phyloP scores from a whole-genome alignment of 2,329 filamentous ascomycete genomes.

The Pseudocercospora vitis region DNA sequence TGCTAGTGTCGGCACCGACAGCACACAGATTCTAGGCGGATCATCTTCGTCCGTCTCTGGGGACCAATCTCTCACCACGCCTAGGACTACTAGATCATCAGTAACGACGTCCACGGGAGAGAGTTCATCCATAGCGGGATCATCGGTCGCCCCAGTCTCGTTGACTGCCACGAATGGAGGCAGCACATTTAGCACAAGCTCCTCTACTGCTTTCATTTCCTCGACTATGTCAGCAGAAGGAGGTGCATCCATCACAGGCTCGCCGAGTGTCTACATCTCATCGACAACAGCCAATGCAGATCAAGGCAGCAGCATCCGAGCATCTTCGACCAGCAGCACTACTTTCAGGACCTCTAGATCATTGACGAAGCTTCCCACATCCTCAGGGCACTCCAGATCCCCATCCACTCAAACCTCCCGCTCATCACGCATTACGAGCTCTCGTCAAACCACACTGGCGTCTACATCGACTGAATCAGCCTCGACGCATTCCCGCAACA shows the following conservation, averaged over 20 bases:
- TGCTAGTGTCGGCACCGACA: slow-evolving; percentile 2
- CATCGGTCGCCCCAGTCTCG: too few relatives aligned
- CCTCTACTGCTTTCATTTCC: too few relatives aligned
- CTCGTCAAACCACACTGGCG: background rate
- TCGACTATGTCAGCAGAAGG: too few relatives aligned
- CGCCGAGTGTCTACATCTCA: background rate
- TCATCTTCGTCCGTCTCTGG: background rate
- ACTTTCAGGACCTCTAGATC: slow-evolving; percentile 1
- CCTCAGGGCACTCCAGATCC: background rate
- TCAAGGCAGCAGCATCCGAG: background rate
- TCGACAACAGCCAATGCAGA: background rate
- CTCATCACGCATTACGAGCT: background rate
- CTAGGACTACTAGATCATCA: background rate
- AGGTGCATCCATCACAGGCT: background rate
- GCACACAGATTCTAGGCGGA: background rate
- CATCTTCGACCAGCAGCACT: background rate
- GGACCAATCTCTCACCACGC: background rate
- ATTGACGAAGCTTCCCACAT: background rate
- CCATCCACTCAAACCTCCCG: background rate
- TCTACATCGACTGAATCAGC: background rate
- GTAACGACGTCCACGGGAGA: background rate
- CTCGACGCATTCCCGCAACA: slow-evolving; percentile 12
- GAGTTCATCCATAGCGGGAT: background rate
- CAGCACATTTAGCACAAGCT: too few relatives aligned
- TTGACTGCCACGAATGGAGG: too few relatives aligned